Evolutionary conservation across 2,329 filamentous ascomycete genomes (phyloP), one percentile per base, ranked within the genome.

Genomic region (Alternaria sp.): DNA sequence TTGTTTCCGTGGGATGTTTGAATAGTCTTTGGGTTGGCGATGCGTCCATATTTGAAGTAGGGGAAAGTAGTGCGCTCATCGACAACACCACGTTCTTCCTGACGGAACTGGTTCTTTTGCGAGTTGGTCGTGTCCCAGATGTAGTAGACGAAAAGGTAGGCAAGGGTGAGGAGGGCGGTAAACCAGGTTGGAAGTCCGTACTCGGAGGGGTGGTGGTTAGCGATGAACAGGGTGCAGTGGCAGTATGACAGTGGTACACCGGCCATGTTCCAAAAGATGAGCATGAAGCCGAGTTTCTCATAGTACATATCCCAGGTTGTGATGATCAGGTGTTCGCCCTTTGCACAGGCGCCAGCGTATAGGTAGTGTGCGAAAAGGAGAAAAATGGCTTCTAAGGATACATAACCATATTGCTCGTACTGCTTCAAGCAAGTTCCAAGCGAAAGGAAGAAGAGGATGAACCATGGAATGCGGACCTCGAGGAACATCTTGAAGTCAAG

Each of bases 291-390:
- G 87, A 91, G 93, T 81, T 97, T 97, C 83, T 97, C 93, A 71
- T 92, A 94, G 83, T 96, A 96, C 90, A 97, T 96, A 72, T 97
- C 93, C 90, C 93, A 97, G 49, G 92, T 95, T 8, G 90, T 90
- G 58, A 92, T 86, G 77, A 97, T 97, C 75, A 92, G 86, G 79
- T 97, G 92, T 80, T 97, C 93, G 46, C 90, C 93, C 82, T 97
- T 97, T 68, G 89, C 88, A 81, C 93, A 97, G 52, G 93, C 92
- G 77, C 96, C 95, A 74, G 92, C 92, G 72, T 97, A 97, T 44
- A 97, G 84, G 80, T 90, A 97, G 79, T 96, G 92, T 0, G 93
- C 93, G 86, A 97, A 88, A 65, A 96, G 80, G 41, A 97, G 80
- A 81, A 97, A 95, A 62, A 84, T 82, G 52, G 95, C 90, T 77